A percentile compares a stretch with the other conserved stretches of the same genome.
Conservation (phyloP, 805 yeast species). For the Metschnikowia similis region DNA sequence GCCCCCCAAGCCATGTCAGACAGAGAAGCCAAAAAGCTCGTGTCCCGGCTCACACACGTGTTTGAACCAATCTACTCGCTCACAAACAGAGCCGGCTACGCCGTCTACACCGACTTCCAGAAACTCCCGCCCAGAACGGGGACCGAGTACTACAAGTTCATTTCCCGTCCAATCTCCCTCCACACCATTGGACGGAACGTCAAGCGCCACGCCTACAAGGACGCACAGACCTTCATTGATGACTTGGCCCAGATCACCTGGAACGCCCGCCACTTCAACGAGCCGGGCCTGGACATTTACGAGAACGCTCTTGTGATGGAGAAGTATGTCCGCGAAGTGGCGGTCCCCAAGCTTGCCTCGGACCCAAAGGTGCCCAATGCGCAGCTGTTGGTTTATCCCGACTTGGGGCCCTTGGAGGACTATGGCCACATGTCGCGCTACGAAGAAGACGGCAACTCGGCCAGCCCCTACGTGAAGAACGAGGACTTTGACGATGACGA, state of each 20-base stretch:
- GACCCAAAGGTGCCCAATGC: conserved; percentile 36
- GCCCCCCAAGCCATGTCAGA: conserved; percentile 27
- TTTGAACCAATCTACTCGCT: conserved; percentile 39
- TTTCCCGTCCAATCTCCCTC: conserved; percentile 77
- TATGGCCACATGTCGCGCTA: conserved; percentile 8
- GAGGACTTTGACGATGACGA: conserved; percentile 19
- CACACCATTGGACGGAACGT: conserved; percentile 62
- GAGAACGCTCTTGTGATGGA: conserved; percentile 63
- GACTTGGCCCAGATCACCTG: conserved; percentile 83
- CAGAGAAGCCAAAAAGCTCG: conserved; percentile 36
- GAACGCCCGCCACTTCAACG: conserved; percentile 86
- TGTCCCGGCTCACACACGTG: conserved; percentile 26
- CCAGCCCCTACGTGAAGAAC: conserved; percentile 11
- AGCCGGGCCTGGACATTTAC: conserved; percentile 62
- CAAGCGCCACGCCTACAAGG: conserved; percentile 49
- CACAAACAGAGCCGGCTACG: conserved; percentile 40
- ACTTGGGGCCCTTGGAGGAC: conserved; percentile 57
- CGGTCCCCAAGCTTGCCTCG: conserved; percentile 46
- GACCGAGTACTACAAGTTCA: conserved; percentile 75
- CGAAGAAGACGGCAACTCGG: conserved; percentile 11
- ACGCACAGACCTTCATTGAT: conserved; percentile 63
- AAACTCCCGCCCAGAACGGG: conserved; percentile 68
- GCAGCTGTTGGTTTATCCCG: conserved; percentile 48
- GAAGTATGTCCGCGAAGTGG: conserved; percentile 41
- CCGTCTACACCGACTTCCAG: conserved; percentile 56